phyloP scores from a whole-genome alignment of 306 rosid genomes.

The Cicer judaicum region DNA sequence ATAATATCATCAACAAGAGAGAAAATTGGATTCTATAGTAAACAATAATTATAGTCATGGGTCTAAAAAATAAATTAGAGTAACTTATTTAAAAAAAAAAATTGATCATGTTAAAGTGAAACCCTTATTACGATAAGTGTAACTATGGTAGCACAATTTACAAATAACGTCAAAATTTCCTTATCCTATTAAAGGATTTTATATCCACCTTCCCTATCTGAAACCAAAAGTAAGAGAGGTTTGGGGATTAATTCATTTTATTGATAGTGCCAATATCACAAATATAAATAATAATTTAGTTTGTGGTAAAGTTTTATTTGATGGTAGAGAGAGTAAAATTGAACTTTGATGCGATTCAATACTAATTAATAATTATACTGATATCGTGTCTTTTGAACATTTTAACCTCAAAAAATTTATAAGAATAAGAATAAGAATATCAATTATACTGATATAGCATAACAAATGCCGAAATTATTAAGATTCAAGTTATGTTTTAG shows the following conservation, averaged over 20 bases:
- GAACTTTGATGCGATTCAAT: too few relatives aligned
- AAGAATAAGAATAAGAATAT: too few relatives aligned
- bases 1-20: background rate
- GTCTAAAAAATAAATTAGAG: background rate
- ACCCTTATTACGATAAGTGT: background rate
- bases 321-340: background rate
- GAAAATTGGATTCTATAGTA: background rate
- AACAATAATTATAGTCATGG: background rate
- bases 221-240: background rate
- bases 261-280: background rate
- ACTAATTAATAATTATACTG: too few relatives aligned
- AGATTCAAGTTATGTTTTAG: background rate
- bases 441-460: too few relatives aligned
- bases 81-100: background rate
- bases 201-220: too few relatives aligned
- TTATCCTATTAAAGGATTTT: too few relatives aligned
- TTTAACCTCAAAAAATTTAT: too few relatives aligned
- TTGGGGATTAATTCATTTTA: background rate
- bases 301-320: background rate
- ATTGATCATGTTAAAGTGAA: background rate
- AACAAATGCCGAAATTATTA: too few relatives aligned
- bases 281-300: background rate
- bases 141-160: too few relatives aligned
- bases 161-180: too few relatives aligned
- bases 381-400: too few relatives aligned